phyloP scores from a whole-genome alignment of 805 yeast genomes.

The Ascoidea rubescens region DNA sequence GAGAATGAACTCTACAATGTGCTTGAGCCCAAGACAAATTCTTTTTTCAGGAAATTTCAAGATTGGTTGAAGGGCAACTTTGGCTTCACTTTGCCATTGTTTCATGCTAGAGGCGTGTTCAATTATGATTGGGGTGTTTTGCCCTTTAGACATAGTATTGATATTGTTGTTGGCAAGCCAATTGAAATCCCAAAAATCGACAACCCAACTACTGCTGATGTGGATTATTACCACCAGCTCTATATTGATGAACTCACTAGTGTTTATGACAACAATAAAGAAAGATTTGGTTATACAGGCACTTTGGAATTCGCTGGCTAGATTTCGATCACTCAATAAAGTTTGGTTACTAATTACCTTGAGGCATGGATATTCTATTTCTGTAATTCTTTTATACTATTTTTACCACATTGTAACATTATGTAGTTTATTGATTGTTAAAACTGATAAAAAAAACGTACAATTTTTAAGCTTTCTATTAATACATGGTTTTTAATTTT shows the following conservation, averaged over 20 bases:
- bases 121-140: slow-evolving; percentile 85
- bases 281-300: slow-evolving; percentile 21
- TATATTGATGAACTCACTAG: slow-evolving; percentile 52
- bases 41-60: slow-evolving; percentile 45
- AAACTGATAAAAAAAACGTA: too few relatives aligned
- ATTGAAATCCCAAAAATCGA: slow-evolving; percentile 38
- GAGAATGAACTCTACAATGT: slow-evolving; percentile 58
- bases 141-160: slow-evolving; percentile 72
- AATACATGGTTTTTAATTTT: too few relatives aligned
- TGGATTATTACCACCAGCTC: slow-evolving; percentile 57
- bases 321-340: too few relatives aligned
- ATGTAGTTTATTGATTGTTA: too few relatives aligned
- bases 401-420: too few relatives aligned
- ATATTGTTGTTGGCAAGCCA: slow-evolving; percentile 64
- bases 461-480: too few relatives aligned
- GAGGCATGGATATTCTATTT: too few relatives aligned
- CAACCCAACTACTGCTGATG: slow-evolving; percentile 30
- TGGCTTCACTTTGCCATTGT: slow-evolving; percentile 83
- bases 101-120: slow-evolving; percentile 85
- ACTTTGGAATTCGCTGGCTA: background rate
- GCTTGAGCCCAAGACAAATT: slow-evolving; percentile 26
- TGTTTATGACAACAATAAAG: slow-evolving; percentile 56
- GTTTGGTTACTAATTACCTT: too few relatives aligned
- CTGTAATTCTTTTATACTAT: too few relatives aligned
- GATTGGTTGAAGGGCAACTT: slow-evolving; percentile 52